These are phyloP conservation scores for Blastobotrys ciferrii DNA, from an alignment of 1,139 yeast genomes.

Conservation along the genomic window DNA sequence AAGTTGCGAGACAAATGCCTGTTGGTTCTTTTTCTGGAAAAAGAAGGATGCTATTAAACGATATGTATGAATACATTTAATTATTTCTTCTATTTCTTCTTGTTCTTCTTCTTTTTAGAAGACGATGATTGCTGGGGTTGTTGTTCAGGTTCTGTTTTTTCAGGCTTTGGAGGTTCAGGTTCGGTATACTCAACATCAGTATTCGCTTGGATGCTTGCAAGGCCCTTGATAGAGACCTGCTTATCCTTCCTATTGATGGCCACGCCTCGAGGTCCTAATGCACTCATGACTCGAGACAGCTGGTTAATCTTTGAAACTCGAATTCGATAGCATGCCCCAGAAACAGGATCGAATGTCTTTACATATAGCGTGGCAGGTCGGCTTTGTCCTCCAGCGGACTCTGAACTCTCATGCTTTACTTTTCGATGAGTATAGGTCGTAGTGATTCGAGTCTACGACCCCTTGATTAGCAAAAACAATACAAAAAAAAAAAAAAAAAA, in stretches of 20 bases:
- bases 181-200: conserved; percentile 25
- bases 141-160: neutral
- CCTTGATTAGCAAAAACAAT: too few relatives aligned
- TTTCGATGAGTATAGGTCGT: conserved; percentile 46
- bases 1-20: too few relatives aligned
- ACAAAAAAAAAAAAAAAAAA: too few relatives aligned
- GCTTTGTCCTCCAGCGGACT: conserved; percentile 29
- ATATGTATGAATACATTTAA: too few relatives aligned
- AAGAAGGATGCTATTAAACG: too few relatives aligned
- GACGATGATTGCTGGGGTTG: neutral
- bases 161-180: conserved; percentile 12
- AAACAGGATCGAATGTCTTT: conserved; percentile 68
- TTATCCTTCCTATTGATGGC: conserved; percentile 22
- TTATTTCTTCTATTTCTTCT: conserved; percentile 2
- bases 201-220: conserved; percentile 35
- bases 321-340: conserved; percentile 65
- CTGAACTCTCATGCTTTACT: conserved; percentile 28
- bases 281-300: conserved; percentile 70
- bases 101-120: conserved; percentile 1
- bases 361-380: conserved; percentile 49
- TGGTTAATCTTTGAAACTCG: conserved; percentile 70
- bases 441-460: conserved; percentile 47
- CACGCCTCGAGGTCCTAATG: conserved; percentile 87
- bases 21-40: too few relatives aligned
- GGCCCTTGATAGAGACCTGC: conserved; percentile 27